Base-by-base conservation (phyloP, 257 asterid species). In the Gardenia jasminoides region DNA sequence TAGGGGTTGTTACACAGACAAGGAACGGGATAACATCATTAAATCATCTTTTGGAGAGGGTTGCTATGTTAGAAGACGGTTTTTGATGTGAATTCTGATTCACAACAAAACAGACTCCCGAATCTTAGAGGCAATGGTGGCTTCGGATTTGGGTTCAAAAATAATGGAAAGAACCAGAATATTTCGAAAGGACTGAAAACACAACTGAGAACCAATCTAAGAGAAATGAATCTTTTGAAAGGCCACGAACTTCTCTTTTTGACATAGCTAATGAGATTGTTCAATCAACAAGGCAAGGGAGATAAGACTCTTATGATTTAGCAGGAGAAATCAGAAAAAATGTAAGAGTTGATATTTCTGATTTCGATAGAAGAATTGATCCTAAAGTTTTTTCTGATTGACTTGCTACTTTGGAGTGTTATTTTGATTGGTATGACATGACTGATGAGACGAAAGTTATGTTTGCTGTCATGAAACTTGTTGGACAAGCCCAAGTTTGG, bases 151-250 rank as follows among this genome's bases (percentile, higher is more conserved):
- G n/a, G 4, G 2, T 0, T 15, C 1, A 30, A 30, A 10, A 7
- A 3, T 22, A 66, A 30, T 3, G 44, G 46, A 33, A 31, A 31
- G 70, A 16, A 0, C 24, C 2, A 3, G n/a, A 13, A 3, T 0
- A 3, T 26, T 5, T 15, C 7, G 3, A 8, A 31, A 0, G 9
- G 2, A 0, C 1, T 0, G 10, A 31, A 66, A 3, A 15, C 1
- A 6, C 9, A 66, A 8, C 43, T 7, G 2, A 0, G 0, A 13
- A 7, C 0, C 70, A 66, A 66, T 6, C 22, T 13, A 4, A 0
- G 0, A 16, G 70, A 11, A 22, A 6, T 64, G 41, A 0, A 33
- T 5, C 16, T 4, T 24, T 56, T 56, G 26, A 19, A 9, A 56
- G 10, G 44, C 70, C 7, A 66, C 7, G 6, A 66, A 46, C 44